Evolutionary conservation across 371 early-diverging fungal species (phyloP), one percentile per base, ranked within the genome.

Genomic region (Mucor mucedo): DNA sequence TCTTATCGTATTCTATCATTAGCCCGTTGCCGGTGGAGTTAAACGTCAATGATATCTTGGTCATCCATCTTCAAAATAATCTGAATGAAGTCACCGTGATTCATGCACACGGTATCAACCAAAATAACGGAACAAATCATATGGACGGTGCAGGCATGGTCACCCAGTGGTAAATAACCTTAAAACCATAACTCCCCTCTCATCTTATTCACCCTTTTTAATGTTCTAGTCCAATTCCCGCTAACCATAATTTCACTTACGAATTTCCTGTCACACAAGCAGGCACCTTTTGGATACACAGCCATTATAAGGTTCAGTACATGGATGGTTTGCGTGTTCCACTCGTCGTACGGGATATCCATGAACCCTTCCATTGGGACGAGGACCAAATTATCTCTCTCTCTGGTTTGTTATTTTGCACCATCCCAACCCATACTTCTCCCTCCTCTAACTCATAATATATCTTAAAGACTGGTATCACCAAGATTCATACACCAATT

Each of bases 271-370:
- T 85, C 29, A 59, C 76, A 21, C 72, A 71, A 40, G 64, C 65
- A 6, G 72, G 72, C 33, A 71, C 72, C 10, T 71, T 54, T 28
- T 71, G 72, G 72, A 54, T 68, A 10, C 72, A 71, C 38, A 68
- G 68, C 41, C 72, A 71, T 57, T 78, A 60, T 52, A 75, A 65
- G 66, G 86, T 79, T 42, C 90, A 92, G 61, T 92, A 93, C 73
- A 85, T 91, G 55, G 93, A 94, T 57, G 95, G 95, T 5, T 72
- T 93, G 1, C 84, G 89, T 40, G 83, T 86, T 4, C 87, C 95
- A 2, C 63, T 94, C 14, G 82, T 93, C 58, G 71, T 94, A 52
- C 80, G 87, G 55, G 79, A 84, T 52, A 32, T 57, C 8, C n/a
- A 57, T 11, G 89, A 90, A 52, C 69, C 83, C 8, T 83, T 84